Evolutionary conservation across 1,284 basidiomycete species (phyloP).

Genomic region (Malassezia furfur): DNA sequence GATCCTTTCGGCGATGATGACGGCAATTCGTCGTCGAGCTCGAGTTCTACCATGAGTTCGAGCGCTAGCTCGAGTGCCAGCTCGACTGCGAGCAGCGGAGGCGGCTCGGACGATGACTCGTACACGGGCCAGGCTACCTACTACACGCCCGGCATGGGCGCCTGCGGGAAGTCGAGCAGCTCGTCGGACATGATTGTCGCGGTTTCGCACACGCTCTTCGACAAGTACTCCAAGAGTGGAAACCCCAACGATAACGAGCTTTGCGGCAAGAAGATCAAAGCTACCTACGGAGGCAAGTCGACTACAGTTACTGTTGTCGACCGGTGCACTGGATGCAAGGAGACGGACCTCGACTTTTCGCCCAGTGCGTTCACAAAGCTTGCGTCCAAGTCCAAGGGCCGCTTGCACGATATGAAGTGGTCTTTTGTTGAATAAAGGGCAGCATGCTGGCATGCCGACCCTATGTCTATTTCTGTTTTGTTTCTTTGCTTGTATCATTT

Average conservation of each 20-base stretch:
- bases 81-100: neutral
- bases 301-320: conserved; percentile 34
- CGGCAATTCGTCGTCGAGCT: neutral
- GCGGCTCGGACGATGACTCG: neutral
- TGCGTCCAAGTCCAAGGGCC: conserved; percentile 22
- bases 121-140: conserved; percentile 43
- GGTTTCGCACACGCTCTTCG: conserved; percentile 28
- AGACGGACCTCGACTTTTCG: conserved; percentile 33
- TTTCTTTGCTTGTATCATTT: neutral
- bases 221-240: conserved; percentile 23
- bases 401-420: conserved; percentile 29
- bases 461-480: neutral
- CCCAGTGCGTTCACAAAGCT: conserved; percentile 28
- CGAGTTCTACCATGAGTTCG: neutral
- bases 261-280: conserved; percentile 39
- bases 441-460: neutral
- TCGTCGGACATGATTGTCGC: conserved; percentile 40
- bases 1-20: neutral
- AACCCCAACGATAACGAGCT: conserved; percentile 40
- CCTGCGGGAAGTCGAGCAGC: conserved; percentile 31
- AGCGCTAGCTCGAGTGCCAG: neutral
- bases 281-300: conserved; percentile 32
- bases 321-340: conserved; percentile 30
- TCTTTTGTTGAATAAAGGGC: conserved; percentile 10
- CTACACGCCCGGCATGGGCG: conserved; percentile 36